phyloP scores from a whole-genome alignment of 306 rosid species.

The Prunus mume region DNA sequence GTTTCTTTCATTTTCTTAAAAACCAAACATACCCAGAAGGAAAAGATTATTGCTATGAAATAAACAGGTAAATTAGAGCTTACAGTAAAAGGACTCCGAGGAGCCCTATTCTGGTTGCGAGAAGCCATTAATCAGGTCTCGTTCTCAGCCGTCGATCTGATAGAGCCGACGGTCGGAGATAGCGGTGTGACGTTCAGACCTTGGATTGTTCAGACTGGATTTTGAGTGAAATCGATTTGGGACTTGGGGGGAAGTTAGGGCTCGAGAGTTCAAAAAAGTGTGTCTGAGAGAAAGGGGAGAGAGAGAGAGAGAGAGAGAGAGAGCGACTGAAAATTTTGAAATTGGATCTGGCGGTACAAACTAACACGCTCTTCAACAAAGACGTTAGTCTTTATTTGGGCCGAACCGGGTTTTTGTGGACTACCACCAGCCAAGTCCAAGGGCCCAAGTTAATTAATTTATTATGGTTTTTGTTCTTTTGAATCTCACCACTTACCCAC shows the following conservation, averaged over 20 bases:
- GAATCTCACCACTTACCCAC: neutral
- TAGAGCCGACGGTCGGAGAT: neutral
- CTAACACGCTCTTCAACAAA: conserved; percentile 30
- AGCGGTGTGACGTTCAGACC: neutral
- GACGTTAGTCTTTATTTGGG: conserved; percentile 23
- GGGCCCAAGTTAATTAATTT: neutral
- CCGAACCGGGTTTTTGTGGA: conserved; percentile 8
- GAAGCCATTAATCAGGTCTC: conserved; percentile 46
- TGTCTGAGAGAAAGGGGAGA: conserved; percentile 9
- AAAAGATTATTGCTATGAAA: neutral
- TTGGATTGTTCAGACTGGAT: neutral
- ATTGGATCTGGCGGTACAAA: conserved; percentile 42
- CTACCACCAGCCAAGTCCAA: neutral
- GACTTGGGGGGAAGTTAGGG: conserved; percentile 41
- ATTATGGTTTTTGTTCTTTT: neutral
- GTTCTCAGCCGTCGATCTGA: neutral
- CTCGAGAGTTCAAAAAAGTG: conserved; percentile 13
- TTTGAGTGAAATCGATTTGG: neutral
- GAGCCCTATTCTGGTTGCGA: conserved; percentile 83
- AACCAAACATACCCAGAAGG: neutral
- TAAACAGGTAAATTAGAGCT: conserved; percentile 9
- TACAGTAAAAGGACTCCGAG: conserved; percentile 65
- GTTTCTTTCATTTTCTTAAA: neutral
- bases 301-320: neutral
- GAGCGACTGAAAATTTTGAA: conserved; percentile 54